Evolutionary conservation across 2,329 filamentous ascomycete species (phyloP).

Genomic region (Cladorrhinum sp.): DNA sequence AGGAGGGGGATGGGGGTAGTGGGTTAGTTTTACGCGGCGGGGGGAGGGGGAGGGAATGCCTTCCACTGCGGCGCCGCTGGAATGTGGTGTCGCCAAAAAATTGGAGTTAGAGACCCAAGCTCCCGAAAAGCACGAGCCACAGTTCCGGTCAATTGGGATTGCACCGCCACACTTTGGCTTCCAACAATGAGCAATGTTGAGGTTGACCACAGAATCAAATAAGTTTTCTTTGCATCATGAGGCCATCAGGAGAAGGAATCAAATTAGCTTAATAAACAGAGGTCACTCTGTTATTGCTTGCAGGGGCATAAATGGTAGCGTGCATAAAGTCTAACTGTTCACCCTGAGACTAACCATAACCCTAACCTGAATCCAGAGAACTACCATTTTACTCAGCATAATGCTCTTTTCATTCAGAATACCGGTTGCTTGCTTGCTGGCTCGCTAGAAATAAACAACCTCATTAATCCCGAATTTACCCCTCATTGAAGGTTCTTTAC

Average conservation of each 20-base stretch:
- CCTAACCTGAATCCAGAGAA: background rate
- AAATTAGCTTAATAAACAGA: too few relatives aligned
- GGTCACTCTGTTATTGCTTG: too few relatives aligned
- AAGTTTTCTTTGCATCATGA: too few relatives aligned
- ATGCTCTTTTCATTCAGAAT: background rate
- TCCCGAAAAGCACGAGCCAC: slow-evolving; percentile 15
- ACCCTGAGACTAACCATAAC: background rate
- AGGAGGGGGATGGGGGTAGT: slow-evolving; percentile 18
- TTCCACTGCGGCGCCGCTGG: slow-evolving; percentile 14
- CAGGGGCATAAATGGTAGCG: too few relatives aligned
- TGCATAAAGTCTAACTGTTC: too few relatives aligned
- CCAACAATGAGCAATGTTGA: background rate
- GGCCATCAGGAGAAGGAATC: too few relatives aligned
- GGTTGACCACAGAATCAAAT: too few relatives aligned
- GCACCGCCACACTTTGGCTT: slow-evolving; percentile 3
- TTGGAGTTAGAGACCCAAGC: slow-evolving; percentile 17
- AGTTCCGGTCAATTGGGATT: slow-evolving; percentile 8
- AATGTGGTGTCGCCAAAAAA: slow-evolving; percentile 23
- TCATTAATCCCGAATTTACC: background rate
- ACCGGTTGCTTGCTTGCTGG: background rate
- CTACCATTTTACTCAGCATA: background rate
- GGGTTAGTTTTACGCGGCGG: slow-evolving; percentile 4
- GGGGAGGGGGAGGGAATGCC: slow-evolving; percentile 1
- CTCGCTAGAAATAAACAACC: background rate
- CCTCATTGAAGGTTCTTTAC: slow-evolving; percentile 53